A percentile compares a stretch with the other conserved stretches of the same genome.
These are phyloP conservation scores for Penicillium roqueforti DNA, from an alignment of 495 filamentous ascomycete genomes.

Conservation along the genomic window DNA sequence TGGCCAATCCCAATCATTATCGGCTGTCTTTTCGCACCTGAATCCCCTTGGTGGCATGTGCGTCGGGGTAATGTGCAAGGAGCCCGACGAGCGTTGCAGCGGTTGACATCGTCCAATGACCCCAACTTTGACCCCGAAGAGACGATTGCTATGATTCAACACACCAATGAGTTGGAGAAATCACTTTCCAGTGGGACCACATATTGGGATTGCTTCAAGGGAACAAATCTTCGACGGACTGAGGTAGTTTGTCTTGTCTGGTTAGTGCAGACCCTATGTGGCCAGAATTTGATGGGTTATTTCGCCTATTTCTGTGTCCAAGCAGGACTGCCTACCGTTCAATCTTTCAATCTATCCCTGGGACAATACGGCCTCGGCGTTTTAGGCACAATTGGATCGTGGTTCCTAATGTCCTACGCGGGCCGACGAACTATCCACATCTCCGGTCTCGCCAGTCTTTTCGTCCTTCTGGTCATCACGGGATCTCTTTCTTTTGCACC, in stretches of 20 bases:
- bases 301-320: slow-evolving; percentile 65
- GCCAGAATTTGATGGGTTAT: slow-evolving; percentile 66
- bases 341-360: slow-evolving; percentile 61
- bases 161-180: slow-evolving; percentile 63
- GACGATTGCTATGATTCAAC: slow-evolving; percentile 69
- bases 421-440: slow-evolving; percentile 65
- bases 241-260: slow-evolving; percentile 65
- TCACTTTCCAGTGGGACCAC: slow-evolving; percentile 54
- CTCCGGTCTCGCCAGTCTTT: slow-evolving; percentile 54
- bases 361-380: slow-evolving; percentile 64
- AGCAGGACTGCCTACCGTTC: slow-evolving; percentile 53
- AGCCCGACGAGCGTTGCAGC: slow-evolving; percentile 55
- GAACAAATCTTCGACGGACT: slow-evolving; percentile 61
- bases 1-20: slow-evolving; percentile 65
- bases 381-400: slow-evolving; percentile 59
- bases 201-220: slow-evolving; percentile 66
- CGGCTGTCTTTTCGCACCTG: slow-evolving; percentile 60
- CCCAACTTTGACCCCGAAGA: slow-evolving; percentile 58
- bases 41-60: slow-evolving; percentile 73
- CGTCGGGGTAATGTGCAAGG: slow-evolving; percentile 56
- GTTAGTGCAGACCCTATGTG: slow-evolving; percentile 67
- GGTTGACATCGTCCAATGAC: slow-evolving; percentile 51
- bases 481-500: slow-evolving; percentile 60
- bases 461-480: slow-evolving; percentile 55
- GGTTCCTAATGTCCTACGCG: slow-evolving; percentile 58